These are phyloP conservation scores for Podospora fimiseda DNA, from an alignment of 495 filamentous ascomycete genomes.

Conservation along the genomic window DNA sequence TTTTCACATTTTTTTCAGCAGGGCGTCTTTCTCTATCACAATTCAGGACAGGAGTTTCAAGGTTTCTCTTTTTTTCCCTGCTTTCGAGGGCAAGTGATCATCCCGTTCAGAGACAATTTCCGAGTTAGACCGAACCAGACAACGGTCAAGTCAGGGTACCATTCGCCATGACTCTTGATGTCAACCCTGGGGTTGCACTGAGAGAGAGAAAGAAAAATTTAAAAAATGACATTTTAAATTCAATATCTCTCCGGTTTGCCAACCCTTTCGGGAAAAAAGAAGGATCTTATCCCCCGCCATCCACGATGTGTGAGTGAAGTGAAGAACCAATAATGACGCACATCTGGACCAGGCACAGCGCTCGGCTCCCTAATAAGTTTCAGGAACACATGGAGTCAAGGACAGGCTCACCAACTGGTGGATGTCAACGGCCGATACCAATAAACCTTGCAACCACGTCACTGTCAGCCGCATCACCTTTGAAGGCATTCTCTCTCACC, in stretches of 20 bases:
- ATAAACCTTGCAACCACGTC: constrained; percentile 3
- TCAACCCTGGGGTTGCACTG: no score
- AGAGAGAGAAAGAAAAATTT: no score
- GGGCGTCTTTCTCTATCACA: no score
- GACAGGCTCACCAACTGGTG: not conserved
- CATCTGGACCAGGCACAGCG: constrained; percentile 3
- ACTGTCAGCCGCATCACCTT: constrained; percentile 5
- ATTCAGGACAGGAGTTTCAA: no score
- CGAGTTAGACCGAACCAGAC: not conserved
- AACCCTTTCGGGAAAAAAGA: constrained; percentile 9
- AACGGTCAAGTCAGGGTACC: not conserved
- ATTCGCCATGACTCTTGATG: not conserved
- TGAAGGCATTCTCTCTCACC: constrained; percentile 8
- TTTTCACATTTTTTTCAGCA: no score
- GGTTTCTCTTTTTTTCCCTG: not conserved
- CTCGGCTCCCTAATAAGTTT: constrained; percentile 6
- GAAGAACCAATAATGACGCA: not conserved
- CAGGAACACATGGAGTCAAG: constrained; percentile 11
- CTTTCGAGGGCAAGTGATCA: not conserved
- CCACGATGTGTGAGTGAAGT: not conserved
- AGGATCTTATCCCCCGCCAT: constrained; percentile 8
- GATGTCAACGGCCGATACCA: constrained; percentile 2
- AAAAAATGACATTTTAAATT: no score
- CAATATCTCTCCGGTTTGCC: not conserved
- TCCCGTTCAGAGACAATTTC: not conserved